phyloP scores from a whole-genome alignment of 1,284 basidiomycete genomes.

The Tilletia setariae region DNA sequence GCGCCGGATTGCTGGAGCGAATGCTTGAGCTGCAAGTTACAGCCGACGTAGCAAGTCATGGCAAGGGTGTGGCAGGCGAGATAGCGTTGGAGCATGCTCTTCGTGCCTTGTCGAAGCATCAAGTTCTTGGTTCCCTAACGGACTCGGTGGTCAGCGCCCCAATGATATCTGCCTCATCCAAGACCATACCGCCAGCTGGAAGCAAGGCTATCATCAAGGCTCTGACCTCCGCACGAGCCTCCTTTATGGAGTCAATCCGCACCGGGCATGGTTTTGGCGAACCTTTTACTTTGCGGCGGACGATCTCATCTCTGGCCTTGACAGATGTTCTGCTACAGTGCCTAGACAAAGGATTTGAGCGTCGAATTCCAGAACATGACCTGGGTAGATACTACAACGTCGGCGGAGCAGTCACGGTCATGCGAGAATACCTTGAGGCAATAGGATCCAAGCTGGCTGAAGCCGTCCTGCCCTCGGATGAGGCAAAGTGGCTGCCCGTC shows the following conservation, averaged over 20 bases:
- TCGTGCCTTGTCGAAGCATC: slow-evolving; percentile 25
- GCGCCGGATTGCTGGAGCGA: slow-evolving; percentile 29
- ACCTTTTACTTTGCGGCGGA: neutral
- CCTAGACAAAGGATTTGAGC: neutral
- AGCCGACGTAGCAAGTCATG: slow-evolving; percentile 17
- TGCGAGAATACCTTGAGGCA: slow-evolving; percentile 3
- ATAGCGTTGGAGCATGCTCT: slow-evolving; percentile 28
- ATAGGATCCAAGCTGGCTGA: neutral
- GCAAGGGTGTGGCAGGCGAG: slow-evolving; percentile 22
- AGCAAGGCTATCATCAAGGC: slow-evolving; percentile 5
- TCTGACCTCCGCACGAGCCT: neutral
- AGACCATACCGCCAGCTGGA: neutral
- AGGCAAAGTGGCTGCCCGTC: neutral
- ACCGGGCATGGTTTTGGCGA: neutral
- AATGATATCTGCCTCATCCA: slow-evolving; percentile 21
- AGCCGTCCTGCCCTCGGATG: neutral
- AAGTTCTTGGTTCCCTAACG: slow-evolving; percentile 27
- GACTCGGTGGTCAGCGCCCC: slow-evolving; percentile 28
- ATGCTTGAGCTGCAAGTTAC: slow-evolving; percentile 24
- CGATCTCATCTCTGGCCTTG: neutral
- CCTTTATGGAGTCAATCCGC: neutral
- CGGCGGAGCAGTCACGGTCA: neutral
- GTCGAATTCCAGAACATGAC: neutral
- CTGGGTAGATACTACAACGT: neutral
- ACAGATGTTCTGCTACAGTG: neutral